Conservation (phyloP, 805 yeast genomes). For the Suhomyces prunicola region DNA sequence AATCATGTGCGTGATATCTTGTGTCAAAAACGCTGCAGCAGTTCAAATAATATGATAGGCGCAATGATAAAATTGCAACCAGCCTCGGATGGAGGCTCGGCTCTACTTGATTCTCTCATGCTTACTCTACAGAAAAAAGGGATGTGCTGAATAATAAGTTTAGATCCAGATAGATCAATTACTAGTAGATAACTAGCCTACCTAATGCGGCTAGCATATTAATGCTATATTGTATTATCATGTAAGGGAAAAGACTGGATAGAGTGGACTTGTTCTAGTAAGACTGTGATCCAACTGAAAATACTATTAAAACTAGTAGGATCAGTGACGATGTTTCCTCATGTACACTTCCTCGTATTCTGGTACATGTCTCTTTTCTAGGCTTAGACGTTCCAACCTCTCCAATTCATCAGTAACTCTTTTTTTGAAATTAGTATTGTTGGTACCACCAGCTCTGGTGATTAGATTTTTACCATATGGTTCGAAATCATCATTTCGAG, state of each 20-base stretch:
- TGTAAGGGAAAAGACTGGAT: background rate
- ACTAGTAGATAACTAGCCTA: background rate
- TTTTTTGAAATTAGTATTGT: slow-evolving; percentile 14
- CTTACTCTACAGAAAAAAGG: background rate
- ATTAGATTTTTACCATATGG: background rate
- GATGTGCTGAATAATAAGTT: background rate
- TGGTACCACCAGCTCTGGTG: background rate
- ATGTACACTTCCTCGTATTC: slow-evolving; percentile 40
- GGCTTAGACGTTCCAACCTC: slow-evolving; percentile 33
- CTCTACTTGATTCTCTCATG: background rate
- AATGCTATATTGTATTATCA: background rate
- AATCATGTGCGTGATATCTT: background rate
- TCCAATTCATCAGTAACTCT: slow-evolving; percentile 44
- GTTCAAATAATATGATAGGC: background rate
- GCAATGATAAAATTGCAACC: background rate
- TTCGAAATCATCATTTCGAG: slow-evolving; percentile 32
- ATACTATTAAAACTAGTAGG: background rate
- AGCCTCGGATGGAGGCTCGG: background rate
- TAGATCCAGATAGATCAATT: background rate
- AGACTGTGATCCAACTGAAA: background rate
- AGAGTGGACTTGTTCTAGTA: background rate
- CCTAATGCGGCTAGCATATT: background rate
- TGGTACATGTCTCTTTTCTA: slow-evolving; percentile 38
- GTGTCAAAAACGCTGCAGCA: background rate
- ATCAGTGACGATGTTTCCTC: slow-evolving; percentile 18